Conservation (phyloP, 139 green algal species). For the Desmodesmus armatus region DNA sequence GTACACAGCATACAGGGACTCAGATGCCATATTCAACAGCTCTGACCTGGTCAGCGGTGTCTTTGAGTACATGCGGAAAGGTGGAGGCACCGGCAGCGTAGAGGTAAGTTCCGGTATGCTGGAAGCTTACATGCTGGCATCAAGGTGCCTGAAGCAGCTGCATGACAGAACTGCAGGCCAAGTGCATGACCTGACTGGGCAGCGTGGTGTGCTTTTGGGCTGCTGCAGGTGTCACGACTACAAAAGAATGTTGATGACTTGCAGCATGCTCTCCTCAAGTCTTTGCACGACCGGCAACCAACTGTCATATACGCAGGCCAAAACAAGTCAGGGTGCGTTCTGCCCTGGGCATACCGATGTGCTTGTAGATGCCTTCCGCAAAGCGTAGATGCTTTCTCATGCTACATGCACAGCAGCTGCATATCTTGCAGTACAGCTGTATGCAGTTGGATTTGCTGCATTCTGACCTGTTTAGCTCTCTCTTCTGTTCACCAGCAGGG, state of each 20-base stretch:
- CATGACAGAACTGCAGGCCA: background rate
- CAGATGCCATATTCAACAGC: constrained; percentile 7
- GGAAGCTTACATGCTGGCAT: background rate
- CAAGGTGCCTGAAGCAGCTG: background rate
- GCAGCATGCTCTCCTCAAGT: constrained; percentile 44
- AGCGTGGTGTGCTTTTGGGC: background rate
- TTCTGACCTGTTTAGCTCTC: too few relatives aligned
- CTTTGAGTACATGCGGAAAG: constrained; percentile 36
- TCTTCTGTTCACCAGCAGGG: too few relatives aligned
- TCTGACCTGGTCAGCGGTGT: constrained; percentile 31
- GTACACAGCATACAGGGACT: constrained; percentile 41
- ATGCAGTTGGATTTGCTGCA: too few relatives aligned
- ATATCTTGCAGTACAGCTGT: too few relatives aligned
- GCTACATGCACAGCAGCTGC: too few relatives aligned
- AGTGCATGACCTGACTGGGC: background rate
- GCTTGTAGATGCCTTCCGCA: too few relatives aligned
- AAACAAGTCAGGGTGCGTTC: constrained; percentile 35
- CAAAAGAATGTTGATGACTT: constrained; percentile 47
- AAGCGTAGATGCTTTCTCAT: too few relatives aligned
- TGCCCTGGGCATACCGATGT: too few relatives aligned
- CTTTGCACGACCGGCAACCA: constrained; percentile 37
- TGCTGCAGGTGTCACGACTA: constrained; percentile 31
- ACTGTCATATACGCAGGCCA: constrained; percentile 28
- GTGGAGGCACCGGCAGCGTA: background rate
- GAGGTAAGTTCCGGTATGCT: constrained; percentile 13